A percentile compares a stretch with the other conserved stretches of the same genome.
Conservation (phyloP, 2,329 filamentous ascomycete species). For the Rhinocladiella similis region DNA sequence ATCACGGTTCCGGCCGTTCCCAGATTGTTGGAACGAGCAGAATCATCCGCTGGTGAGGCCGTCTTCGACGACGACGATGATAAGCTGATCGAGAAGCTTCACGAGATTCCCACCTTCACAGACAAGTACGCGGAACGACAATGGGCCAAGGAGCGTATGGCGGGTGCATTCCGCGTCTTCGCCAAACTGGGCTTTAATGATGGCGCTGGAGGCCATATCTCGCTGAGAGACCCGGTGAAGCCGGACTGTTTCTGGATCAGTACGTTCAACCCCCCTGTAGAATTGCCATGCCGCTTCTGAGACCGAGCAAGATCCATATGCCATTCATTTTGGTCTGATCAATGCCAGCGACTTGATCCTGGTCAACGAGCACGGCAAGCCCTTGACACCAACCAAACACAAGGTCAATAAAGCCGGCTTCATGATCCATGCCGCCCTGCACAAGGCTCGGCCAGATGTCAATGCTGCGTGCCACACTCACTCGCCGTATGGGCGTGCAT, state of each 20-base stretch:
- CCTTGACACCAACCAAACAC: neutral
- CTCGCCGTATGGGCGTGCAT: constrained; percentile 51
- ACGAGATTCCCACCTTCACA: constrained; percentile 7
- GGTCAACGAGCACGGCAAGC: neutral
- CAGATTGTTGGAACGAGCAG: too few species aligned
- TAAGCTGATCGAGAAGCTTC: too few species aligned
- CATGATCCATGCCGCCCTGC: constrained; percentile 56
- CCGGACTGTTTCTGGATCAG: constrained; percentile 56
- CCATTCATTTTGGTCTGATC: constrained; percentile 30
- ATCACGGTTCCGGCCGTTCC: too few species aligned
- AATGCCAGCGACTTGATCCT: constrained; percentile 38
- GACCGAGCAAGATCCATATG: too few species aligned
- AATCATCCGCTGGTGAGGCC: too few species aligned
- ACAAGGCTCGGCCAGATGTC: constrained; percentile 56
- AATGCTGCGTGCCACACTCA: constrained; percentile 58
- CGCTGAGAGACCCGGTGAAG: constrained; percentile 54
- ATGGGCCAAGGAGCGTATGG: constrained; percentile 47
- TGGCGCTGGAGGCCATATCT: constrained; percentile 59
- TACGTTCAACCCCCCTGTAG: too few species aligned
- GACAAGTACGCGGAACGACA: constrained; percentile 39
- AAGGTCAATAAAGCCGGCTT: constrained; percentile 50
- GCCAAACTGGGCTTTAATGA: constrained; percentile 50
- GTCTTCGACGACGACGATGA: too few species aligned
- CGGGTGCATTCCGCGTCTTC: constrained; percentile 50
- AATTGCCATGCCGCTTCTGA: too few species aligned